phyloP scores from a whole-genome alignment of 2,329 filamentous ascomycete species.

The Simplicillium aogashimaense region DNA sequence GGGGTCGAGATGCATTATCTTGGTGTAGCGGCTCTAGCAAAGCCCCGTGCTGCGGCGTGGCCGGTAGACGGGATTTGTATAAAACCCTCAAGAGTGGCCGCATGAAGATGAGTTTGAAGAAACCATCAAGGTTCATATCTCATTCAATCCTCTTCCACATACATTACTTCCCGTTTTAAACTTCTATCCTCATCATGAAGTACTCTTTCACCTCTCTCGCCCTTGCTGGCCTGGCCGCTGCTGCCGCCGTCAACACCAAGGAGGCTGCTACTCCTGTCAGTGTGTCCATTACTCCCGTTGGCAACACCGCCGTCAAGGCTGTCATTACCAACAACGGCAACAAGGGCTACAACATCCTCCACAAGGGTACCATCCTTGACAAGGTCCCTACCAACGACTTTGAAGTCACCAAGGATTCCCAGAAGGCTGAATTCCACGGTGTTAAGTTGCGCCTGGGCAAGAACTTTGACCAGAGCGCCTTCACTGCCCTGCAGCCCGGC shows the following conservation, averaged over 20 bases:
- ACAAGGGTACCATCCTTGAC: conserved; percentile 3
- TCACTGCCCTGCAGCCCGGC: conserved; percentile 1
- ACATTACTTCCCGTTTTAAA: background rate
- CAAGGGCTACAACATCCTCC: conserved; percentile 4
- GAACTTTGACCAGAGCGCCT: background rate
- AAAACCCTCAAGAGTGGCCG: too few species aligned
- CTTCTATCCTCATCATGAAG: background rate
- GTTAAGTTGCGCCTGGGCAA: conserved; percentile 1
- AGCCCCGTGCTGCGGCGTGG: too few species aligned
- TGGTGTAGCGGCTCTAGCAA: too few species aligned
- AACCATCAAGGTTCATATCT: background rate
- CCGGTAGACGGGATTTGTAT: too few species aligned
- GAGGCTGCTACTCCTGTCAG: background rate
- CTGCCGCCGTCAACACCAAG: conserved; percentile 1
- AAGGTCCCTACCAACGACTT: conserved; percentile 1
- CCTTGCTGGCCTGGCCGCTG: background rate
- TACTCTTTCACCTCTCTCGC: conserved; percentile 2
- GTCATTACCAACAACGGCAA: conserved; percentile 1
- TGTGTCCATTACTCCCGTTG: background rate
- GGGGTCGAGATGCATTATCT: too few species aligned
- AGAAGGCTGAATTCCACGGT: background rate
- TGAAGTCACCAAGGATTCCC: background rate
- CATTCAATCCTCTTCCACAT: background rate
- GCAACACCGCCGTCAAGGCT: conserved; percentile 1
- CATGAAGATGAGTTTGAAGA: background rate